Base-by-base conservation (phyloP, 2,329 filamentous ascomycete species). In the Huntiella savannae region DNA sequence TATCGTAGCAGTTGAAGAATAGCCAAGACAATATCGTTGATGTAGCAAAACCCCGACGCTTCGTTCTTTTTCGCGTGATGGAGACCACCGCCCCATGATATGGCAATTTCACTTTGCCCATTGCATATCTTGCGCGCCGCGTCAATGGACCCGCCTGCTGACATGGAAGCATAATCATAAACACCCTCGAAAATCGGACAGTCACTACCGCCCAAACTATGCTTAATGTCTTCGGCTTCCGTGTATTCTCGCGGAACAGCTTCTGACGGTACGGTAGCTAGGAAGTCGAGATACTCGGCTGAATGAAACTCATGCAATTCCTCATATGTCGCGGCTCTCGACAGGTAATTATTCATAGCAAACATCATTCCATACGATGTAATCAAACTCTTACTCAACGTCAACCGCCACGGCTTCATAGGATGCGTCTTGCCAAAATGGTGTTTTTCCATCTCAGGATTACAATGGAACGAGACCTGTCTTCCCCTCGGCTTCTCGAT, bases 381-480 rank as follows among this genome's bases (percentile, higher is more conserved):
- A 52, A 98, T 85, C 40, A 98, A 74, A 56, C 91, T 85, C 61
- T 98, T 96, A 48, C 91, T 92, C 47, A 98, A 71, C 12, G 87
- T 95, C 52, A 98, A 67, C 33, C 91, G 83, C 88, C 91, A 96
- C 49, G 91, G 91, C 62, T 98, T 98, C 91, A 98, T 98, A 15
- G 91, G 91, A 66, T 98, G 91, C 7, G 84, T 87, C 63, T 84
- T 81, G 53, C 91, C 91, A 60, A 98, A 98, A 62, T 98, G 91
- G 62, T 96, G 88, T 58, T 82, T 82, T 64, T 98, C 91, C 59
- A 96, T 92, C 50, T 84, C 78, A 1, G 87, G 83, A 57, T 95
- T 95, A 64, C 86, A 85, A 61, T 98, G 91, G 63, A 87, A 96
- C 7, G 88, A 95, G 40, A 98, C 88, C 32, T 73, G 86, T 63